These are phyloP conservation scores for Mycena capillaripes DNA, from an alignment of 768 basidiomycete genomes.

Conservation along the genomic window DNA sequence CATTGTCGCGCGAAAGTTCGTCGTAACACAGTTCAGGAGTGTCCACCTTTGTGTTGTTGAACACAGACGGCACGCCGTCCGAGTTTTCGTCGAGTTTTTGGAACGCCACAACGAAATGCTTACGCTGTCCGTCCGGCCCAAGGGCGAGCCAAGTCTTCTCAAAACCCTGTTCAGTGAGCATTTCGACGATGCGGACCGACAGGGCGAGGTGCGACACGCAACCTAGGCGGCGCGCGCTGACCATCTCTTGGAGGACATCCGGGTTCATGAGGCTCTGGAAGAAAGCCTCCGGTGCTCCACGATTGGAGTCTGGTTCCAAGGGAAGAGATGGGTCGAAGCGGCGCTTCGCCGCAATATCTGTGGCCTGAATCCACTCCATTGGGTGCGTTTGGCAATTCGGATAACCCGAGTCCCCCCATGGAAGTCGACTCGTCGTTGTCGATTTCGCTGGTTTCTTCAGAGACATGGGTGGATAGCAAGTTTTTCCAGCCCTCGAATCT, in stretches of 20 bases:
- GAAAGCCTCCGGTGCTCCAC: conserved; percentile 4
- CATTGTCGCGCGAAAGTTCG: conserved; percentile 16
- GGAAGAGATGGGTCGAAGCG: conserved; percentile 22
- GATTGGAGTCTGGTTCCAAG: conserved; percentile 19
- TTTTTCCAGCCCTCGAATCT: background rate
- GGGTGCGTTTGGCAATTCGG: conserved; percentile 15
- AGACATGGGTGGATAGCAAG: background rate
- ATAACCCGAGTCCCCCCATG: background rate
- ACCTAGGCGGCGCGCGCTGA: conserved; percentile 9
- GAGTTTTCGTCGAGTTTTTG: conserved; percentile 12
- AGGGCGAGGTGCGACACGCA: background rate
- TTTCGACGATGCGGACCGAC: conserved; percentile 8
- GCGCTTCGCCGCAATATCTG: background rate
- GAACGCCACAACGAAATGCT: conserved; percentile 20
- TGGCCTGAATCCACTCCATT: conserved; percentile 10
- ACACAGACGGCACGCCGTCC: conserved; percentile 1
- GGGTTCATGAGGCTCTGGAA: conserved; percentile 13
- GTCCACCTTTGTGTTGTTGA: conserved; percentile 6
- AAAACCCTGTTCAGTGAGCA: conserved; percentile 28
- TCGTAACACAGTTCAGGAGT: conserved; percentile 11
- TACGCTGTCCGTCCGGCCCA: conserved; percentile 3
- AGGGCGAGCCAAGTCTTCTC: conserved; percentile 23
- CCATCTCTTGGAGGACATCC: conserved; percentile 16
- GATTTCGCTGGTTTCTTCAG: conserved; percentile 1
- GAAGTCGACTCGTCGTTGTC: background rate